A percentile compares a stretch with the other conserved stretches of the same genome.
Evolutionary conservation across 306 rosid genomes (phyloP).

Genomic region (Rosa persica): DNA sequence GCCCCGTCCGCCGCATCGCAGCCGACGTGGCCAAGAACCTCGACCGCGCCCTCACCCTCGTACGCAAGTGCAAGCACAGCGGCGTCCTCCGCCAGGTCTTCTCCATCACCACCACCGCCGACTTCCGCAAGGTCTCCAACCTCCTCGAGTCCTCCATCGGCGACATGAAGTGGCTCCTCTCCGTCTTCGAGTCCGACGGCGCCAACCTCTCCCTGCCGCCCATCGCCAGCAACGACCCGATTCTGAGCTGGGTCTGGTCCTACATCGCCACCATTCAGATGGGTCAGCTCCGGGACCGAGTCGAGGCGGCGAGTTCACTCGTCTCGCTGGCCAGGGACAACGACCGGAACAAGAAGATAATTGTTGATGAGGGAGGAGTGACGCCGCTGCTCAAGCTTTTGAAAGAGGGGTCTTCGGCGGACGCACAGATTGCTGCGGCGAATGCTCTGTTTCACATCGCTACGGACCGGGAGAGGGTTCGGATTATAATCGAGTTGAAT

Average conservation of each 20-base stretch:
- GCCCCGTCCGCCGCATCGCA: slow-evolving; percentile 66
- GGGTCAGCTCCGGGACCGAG: slow-evolving; percentile 67
- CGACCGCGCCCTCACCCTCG: slow-evolving; percentile 53
- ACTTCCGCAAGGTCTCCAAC: slow-evolving; percentile 55
- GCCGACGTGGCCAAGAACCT: slow-evolving; percentile 59
- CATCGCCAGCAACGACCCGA: slow-evolving; percentile 77
- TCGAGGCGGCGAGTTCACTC: slow-evolving; percentile 59
- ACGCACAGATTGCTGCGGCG: slow-evolving; percentile 73
- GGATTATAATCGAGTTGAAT: slow-evolving; percentile 27
- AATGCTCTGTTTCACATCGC: slow-evolving; percentile 54
- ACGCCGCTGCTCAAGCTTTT: slow-evolving; percentile 68
- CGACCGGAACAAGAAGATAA: slow-evolving; percentile 65
- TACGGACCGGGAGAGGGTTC: slow-evolving; percentile 42
- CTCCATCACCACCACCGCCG: slow-evolving; percentile 62
- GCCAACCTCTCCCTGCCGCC: slow-evolving; percentile 60
- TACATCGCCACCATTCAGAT: slow-evolving; percentile 58
- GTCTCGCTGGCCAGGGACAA: slow-evolving; percentile 52
- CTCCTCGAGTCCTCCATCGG: slow-evolving; percentile 70
- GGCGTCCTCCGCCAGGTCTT: slow-evolving; percentile 76
- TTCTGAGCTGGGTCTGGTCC: slow-evolving; percentile 85
- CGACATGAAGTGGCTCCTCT: slow-evolving; percentile 74
- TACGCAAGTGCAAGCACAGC: slow-evolving; percentile 59
- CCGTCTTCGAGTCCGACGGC: slow-evolving; percentile 60
- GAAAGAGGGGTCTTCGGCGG: slow-evolving; percentile 56
- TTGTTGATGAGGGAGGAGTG: slow-evolving; percentile 75